Evolutionary conservation across 305 asterid species (phyloP).

Genomic region (Rubia tinctorum): DNA sequence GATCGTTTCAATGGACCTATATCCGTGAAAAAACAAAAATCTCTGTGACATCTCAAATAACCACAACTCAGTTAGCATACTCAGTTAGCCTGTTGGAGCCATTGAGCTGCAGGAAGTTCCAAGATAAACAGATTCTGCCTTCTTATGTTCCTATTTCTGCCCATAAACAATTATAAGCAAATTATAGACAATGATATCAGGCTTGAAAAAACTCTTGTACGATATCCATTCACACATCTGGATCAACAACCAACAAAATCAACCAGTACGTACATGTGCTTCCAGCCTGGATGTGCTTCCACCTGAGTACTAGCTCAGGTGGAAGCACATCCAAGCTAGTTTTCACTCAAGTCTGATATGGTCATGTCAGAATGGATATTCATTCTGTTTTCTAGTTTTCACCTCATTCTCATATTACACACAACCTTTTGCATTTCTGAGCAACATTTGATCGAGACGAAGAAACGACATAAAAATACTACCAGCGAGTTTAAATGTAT

Average conservation of each 20-base stretch:
- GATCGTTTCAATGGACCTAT: background rate
- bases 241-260: conserved; percentile 1
- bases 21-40: conserved; percentile 34
- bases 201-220: conserved; percentile 60
- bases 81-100: conserved; percentile 85
- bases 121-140: conserved; percentile 68
- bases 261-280: background rate
- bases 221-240: conserved; percentile 78
- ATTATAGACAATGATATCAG: conserved; percentile 77
- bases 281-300: no score
- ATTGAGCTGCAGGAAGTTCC: conserved; percentile 60
- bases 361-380: background rate
- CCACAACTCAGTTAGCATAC: conserved; percentile 60
- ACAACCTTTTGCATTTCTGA: no score
- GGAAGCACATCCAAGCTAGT: background rate
- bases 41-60: conserved; percentile 53
- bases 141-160: conserved; percentile 32
- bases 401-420: no score
- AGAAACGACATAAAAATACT: background rate
- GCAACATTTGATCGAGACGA: background rate
- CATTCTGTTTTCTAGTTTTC: background rate
- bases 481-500: background rate
- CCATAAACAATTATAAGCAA: conserved; percentile 38
- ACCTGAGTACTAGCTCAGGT: background rate
- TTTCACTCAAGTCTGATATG: no score